A percentile compares a stretch with the other conserved stretches of the same genome.
Evolutionary conservation across 495 filamentous ascomycete genomes (phyloP).

Genomic region (Aspergillus leporis): DNA sequence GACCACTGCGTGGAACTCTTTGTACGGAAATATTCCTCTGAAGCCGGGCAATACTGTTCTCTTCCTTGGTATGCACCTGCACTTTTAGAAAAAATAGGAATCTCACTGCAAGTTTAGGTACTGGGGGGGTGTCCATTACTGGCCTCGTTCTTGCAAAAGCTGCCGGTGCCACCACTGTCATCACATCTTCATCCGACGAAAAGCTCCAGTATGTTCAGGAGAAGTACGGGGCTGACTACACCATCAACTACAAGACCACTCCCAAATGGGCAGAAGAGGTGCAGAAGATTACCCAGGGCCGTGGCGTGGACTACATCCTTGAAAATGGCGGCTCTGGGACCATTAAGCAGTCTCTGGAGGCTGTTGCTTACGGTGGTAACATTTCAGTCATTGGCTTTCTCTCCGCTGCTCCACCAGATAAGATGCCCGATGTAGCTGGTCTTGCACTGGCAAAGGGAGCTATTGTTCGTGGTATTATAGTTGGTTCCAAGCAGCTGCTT

Average conservation of each 20-base stretch:
- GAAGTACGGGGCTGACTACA: conserved; percentile 21
- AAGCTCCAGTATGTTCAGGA: conserved; percentile 24
- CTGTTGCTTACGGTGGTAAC: conserved; percentile 18
- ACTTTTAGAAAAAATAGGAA: too few species aligned
- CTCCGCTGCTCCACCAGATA: conserved; percentile 1
- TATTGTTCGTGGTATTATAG: conserved; percentile 17
- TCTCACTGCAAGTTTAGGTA: conserved; percentile 19
- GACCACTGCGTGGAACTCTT: conserved; percentile 71
- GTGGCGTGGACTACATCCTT: conserved; percentile 23
- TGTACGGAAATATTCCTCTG: conserved; percentile 58
- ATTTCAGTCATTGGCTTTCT: conserved; percentile 25
- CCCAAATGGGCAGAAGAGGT: conserved; percentile 34
- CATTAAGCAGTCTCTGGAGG: conserved; percentile 21
- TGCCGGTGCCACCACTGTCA: conserved; percentile 29
- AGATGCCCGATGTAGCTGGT: conserved; percentile 10
- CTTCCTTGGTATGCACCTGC: conserved; percentile 54
- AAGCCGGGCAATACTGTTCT: conserved; percentile 63
- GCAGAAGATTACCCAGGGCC: conserved; percentile 28
- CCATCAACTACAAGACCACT: conserved; percentile 33
- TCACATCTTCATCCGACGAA: conserved; percentile 30
- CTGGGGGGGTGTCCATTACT: conserved; percentile 35
- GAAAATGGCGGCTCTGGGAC: conserved; percentile 18
- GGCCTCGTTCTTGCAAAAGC: conserved; percentile 29
- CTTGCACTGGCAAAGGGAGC: conserved; percentile 16
- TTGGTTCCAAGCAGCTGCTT: conserved; percentile 18